Base-by-base conservation (phyloP, 2,329 filamentous ascomycete genomes). In the Trichoderma aggressivum region DNA sequence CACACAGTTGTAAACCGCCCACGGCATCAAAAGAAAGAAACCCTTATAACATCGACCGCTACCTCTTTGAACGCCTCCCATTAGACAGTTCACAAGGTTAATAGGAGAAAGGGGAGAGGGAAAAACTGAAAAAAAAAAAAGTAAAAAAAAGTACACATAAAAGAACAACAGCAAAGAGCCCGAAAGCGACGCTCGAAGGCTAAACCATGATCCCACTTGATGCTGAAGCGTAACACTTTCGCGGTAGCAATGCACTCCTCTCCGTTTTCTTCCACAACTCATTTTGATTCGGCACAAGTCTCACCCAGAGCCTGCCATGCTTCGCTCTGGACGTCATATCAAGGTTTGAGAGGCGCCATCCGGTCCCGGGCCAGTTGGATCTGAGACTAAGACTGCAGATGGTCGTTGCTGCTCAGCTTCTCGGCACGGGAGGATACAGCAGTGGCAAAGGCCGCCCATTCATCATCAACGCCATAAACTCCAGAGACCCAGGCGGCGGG, bases 41-140 rank as follows among this genome's bases (percentile, higher is more conserved):
- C 21, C 66, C 30, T 8, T 69, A n/a, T 26, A 69, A 69, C 66
- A 61, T 53, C 21, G 18, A 11, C 56, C 66, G 66, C 65, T 69
- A 43, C 66, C 66, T 61, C 66, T 61, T 61, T 60, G 30, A 61
- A 69, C 66, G 66, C 56, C 66, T 36, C 66, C 55, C 34, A 36
- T 53, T 61, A 28, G 55, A 53, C 39, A 61, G 16, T 28, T 34
- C 55, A 30, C 21, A 18, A 61, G 28, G 39, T 61, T 28, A 8
- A 60, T 47, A 50, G 34, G 28, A 28, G 36, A 28, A n/a, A 28
- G 26, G 24, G 26, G 12, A 21, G 28, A 58, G 4, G 34, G 28
- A 34, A 47, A 32, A 26, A 58, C 36, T 36, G 26, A 28, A 28
- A 36, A 2, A 7, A 39, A 36, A 10, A 56, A 14, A 34, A 6